Base-by-base conservation (phyloP, 2,329 filamentous ascomycete genomes). In the Penicillium rolfsii region DNA sequence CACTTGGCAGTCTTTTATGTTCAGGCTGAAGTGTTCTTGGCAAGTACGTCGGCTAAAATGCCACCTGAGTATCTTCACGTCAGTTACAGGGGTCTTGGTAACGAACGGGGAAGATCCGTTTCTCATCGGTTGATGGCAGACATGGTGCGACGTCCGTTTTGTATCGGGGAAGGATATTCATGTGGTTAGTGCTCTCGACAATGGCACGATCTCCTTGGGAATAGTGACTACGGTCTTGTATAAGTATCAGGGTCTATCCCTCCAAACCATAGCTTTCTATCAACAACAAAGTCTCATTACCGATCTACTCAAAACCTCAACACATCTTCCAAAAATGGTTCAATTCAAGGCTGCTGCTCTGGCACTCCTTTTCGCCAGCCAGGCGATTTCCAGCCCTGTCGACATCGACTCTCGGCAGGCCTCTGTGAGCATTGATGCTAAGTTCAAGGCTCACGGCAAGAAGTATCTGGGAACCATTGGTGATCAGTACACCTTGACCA, bases 381-480 rank as follows among this genome's bases (percentile, higher is more conserved):
- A 54, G 40, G 59, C 26, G 4, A 26, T 57, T 38, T 28, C 55
- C 16, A 28, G 38, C 9, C 56, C 59, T 9, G 50, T 55, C 14
- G 50, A 53, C 1, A 45, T 55, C 14, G 50, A 53, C 5, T 53
- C 33, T 12, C 36, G 50, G 16, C 50, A 53, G 55, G 62, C 66
- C 26, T 57, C 67, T 7, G 59, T 58, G 58, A 84, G 83, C 74
- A 79, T 89, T 63, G 81, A 88, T 71, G 71, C 73, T 57, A 64
- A 64, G 19, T 84, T 89, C 76, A 84, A 84, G 71, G 22, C 50
- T 24, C 50, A 53, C 5, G 87, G 87, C 63, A 90, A 90, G 78
- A 80, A 84, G 64, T 91, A 90, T 76, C 85, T 84, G 58, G 89
- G 88, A 64, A 83, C 82, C 14, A 84, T 87, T 70, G 79, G 71